Conservation (phyloP, 2,329 filamentous ascomycete species). For the Phialophora chinensis region DNA sequence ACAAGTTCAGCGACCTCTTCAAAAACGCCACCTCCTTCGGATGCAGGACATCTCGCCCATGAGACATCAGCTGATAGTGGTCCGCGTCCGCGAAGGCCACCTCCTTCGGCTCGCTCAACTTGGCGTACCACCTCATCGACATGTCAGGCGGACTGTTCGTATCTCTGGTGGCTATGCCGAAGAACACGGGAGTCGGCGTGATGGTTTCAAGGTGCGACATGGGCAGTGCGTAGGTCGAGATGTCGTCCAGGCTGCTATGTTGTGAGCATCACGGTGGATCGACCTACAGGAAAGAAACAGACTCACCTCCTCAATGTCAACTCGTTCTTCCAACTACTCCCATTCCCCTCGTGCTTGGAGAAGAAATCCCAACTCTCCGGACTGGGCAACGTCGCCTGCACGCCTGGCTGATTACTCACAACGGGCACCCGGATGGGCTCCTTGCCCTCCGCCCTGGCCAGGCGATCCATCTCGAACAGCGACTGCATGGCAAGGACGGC, state of each 20-base stretch:
- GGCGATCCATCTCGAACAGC: conserved; percentile 39
- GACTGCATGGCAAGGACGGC: conserved; percentile 38
- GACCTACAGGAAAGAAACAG: not conserved
- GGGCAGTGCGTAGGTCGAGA: conserved; percentile 34
- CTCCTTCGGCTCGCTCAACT: conserved; percentile 48
- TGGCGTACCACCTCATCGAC: conserved; percentile 43
- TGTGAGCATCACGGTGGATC: conserved; percentile 3
- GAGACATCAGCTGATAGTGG: conserved; percentile 49
- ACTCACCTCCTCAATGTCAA: conserved; percentile 44
- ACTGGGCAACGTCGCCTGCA: conserved; percentile 43
- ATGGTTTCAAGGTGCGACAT: conserved; percentile 43
- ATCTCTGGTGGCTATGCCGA: conserved; percentile 45
- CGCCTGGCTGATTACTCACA: conserved; percentile 41
- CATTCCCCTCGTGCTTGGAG: conserved; percentile 43
- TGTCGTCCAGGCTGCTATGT: conserved; percentile 20
- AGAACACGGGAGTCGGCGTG: conserved; percentile 47
- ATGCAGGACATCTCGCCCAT: conserved; percentile 40
- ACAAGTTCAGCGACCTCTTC: conserved; percentile 31
- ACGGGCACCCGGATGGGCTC: conserved; percentile 43
- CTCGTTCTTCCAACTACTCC: conserved; percentile 48
- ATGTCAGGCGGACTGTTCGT: conserved; percentile 43
- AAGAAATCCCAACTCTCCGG: conserved; percentile 47
- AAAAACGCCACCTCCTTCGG: conserved; percentile 44
- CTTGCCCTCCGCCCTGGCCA: conserved; percentile 44
- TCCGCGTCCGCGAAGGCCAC: conserved; percentile 45